Evolutionary conservation across 495 filamentous ascomycete genomes (phyloP), one percentile per base, ranked within the genome.

Genomic region (Delitschia confertaspora): DNA sequence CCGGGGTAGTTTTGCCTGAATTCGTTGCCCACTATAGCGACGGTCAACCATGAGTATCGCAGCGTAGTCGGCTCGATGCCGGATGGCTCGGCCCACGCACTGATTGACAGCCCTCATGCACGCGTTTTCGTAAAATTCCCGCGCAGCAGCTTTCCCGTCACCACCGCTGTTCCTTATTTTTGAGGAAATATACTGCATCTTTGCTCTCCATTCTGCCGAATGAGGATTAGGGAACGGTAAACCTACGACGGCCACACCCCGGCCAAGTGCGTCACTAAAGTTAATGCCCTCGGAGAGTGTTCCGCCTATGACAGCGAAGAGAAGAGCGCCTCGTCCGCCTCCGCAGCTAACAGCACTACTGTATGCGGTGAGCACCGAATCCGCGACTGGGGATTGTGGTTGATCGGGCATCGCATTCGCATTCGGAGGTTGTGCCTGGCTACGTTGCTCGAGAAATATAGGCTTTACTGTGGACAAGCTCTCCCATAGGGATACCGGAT

Each of bases 21-120:
- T 84, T 33, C 79, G 69, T 10, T 76, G 65, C 21, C 64, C 73
- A 20, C 67, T 70, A 65, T 88, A 98, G 38, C 91, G 68, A 49
- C 71, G 69, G 53, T 98, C 91, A 21, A 94, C 65, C 53, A 98
- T 71, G 26, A 94, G 62, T 36, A 98, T 95, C 13, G 81, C 78
- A 1, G 93, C 93, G 64, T 93, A 95, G 53, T 98, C 91, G 26
- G 73, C 73, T 10, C 72, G 74, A 63, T 98, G 91, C 25, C 91
- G 69, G 49, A 98, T 95, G 1, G 88, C 91, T 46, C 91, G 71
- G 3, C 91, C 91, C 51, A 98, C 85, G 55, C 83, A 87, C 68
- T 98, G 91, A 60, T 98, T 98, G 29, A 98, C 93, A 10, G 89
- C 86, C 30, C 91, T 72, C 86, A 98, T 94, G 63, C 86, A 93